Evolutionary conservation across 306 rosid species (phyloP), one percentile per base, ranked within the genome.

Genomic region (Cicer arietinum): DNA sequence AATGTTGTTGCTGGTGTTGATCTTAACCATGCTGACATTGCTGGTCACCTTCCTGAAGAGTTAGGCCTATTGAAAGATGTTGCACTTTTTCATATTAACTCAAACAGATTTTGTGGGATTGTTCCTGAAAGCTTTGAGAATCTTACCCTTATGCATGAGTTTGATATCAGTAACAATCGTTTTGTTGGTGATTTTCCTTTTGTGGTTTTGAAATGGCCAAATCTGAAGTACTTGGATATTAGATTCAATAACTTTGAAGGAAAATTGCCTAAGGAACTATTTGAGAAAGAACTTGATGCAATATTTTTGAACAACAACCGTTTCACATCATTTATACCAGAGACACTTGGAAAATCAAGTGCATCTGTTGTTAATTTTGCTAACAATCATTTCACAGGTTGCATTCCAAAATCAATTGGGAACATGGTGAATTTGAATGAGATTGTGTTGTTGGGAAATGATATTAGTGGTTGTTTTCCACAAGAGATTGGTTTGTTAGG

Each of bases 261-360:
- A 64, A 0, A 8, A 43, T 41, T 84, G 46, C 90, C 90, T 58
- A 44, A 53, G 0, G 6, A 79, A n/a, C 60, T 85, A 5, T 85
- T 85, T 59, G 81, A 85, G 60, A 89, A 80, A 16, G 68, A 85
- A 0, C 74, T 84, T 17, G 97, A 91, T 74, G 97, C 97, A 5
- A 7, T 91, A 50, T 86, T 91, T 46, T 58, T 91, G 75, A 91
- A 91, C 80, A 47, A 91, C 68, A 91, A 91, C 40, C 87, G 92
- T n/a, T 91, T 91, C 76, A 35, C 74, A 41, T 86, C 86, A 6
- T 7, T 7, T 17, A 82, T 91, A 40, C 95, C 95, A n/a, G 85
- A 86, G 8, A 89, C 74, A 1, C 7, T 87, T 1, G 93, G 98
- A 3, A 82, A 89, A 43, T 89, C 97, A 17, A 71, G 47, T 0